Percentiles rank a stretch among this genome's conserved stretches.
These are phyloP conservation scores for Leccinellum rugosiceps DNA, from an alignment of 768 basidiomycete genomes.

Conservation along the genomic window DNA sequence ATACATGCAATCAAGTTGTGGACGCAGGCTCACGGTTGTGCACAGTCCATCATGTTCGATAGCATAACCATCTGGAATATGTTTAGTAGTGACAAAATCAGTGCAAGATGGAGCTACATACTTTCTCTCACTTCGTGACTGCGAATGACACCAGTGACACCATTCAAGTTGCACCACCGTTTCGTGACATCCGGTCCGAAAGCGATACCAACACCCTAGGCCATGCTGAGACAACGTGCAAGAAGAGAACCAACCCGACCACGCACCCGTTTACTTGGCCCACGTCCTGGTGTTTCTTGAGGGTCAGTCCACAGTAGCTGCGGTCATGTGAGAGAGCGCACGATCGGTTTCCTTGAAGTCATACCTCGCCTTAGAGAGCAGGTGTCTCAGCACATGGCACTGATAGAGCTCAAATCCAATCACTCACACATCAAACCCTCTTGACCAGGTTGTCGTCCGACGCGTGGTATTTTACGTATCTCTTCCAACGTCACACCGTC, in stretches of 20 bases:
- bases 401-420: constrained; percentile 3
- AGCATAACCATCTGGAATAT: constrained; percentile 75
- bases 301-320: constrained; percentile 97
- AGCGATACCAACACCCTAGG: constrained; percentile 87
- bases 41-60: constrained; percentile 94
- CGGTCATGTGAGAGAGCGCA: constrained; percentile 8
- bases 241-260: neutral
- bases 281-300: constrained; percentile 82
- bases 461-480: constrained; percentile 80
- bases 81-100: constrained; percentile 3
- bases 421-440: constrained; percentile 91
- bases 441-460: constrained; percentile 89
- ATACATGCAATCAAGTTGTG: neutral
- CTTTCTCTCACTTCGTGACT: constrained; percentile 96
- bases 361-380: constrained; percentile 56
- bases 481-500: constrained; percentile 95
- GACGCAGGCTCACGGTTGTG: constrained; percentile 64
- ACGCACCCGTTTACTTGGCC: constrained; percentile 91
- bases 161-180: constrained; percentile 84
- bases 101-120: constrained; percentile 29
- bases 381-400: constrained; percentile 6
- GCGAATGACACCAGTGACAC: constrained; percentile 84
- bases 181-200: constrained; percentile 95
- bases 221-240: constrained; percentile 12
- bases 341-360: neutral